Evolutionary conservation across 768 basidiomycete genomes (phyloP), one percentile per base, ranked within the genome.

Genomic region (Leccinum truebloodii): DNA sequence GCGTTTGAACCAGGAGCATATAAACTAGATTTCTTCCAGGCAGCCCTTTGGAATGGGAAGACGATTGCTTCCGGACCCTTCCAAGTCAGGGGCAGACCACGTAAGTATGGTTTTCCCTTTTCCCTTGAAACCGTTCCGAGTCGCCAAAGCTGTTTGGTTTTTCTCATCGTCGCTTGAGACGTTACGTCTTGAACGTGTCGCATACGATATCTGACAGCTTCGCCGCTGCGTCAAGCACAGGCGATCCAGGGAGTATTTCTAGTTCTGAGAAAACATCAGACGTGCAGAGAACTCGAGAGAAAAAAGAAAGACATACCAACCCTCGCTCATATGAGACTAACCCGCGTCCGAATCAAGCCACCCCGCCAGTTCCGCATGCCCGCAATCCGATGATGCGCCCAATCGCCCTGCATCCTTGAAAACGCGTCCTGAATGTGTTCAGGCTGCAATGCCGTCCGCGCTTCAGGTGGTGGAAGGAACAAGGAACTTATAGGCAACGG

Each of bases 351-450:
- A 34, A 90, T 79, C 39, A 95, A 78, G 0, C 94, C 94, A 5
- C 92, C 92, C 55, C 92, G 81, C 89, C 91, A 96, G 71, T 95
- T 93, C 62, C 86, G 80, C 86, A 95, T 90, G 1, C 94, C 94
- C 2, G 91, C 92, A 24, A 88, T 88, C 54, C 94, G 86, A 44
- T 81, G 80, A 67, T 92, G 89, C 3, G 87, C 80, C 86, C 91
- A 91, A 62, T 94, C 88, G 6, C 86, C 81, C 73, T 95, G 94
- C 89, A 96, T 95, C 61, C 92, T 79, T 3, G 91, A 79, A 71
- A 95, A 96, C 0, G 94, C 95, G 72, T 95, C 93, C 65, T 93
- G 89, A 10, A 96, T 93, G 68, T 96, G 94, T 59, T 92, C 87
- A 0, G 94, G 89, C 26, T 84, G 79, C 51, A 96, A 75, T 0